Percentiles rank a stretch among this genome's conserved stretches.
Conservation (phyloP, 2,329 filamentous ascomycete species). For the Microthyrium microscopicum region DNA sequence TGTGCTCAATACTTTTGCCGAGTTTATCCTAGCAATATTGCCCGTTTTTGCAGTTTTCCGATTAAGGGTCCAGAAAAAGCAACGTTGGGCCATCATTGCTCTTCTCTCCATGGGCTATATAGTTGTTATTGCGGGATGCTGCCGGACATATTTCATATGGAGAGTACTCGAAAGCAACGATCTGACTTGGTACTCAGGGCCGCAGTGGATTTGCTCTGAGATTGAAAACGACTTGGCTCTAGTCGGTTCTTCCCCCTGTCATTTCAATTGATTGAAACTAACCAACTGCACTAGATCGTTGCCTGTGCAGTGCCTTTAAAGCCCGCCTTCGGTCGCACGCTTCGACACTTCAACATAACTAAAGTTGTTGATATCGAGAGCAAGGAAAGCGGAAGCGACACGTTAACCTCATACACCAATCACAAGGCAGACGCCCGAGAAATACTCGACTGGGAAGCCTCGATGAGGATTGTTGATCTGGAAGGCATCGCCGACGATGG, state of each 20-base stretch:
- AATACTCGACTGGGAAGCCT: no score
- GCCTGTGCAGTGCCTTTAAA: no score
- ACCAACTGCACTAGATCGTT: no score
- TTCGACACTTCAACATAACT: no score
- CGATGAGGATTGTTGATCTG: slow-evolving; percentile 4
- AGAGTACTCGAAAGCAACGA: slow-evolving; percentile 25
- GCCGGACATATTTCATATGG: slow-evolving; percentile 29
- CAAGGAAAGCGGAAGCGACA: no score
- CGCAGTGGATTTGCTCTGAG: slow-evolving; percentile 28
- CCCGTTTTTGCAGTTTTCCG: slow-evolving; percentile 26
- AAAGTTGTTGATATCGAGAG: no score
- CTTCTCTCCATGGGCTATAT: slow-evolving; percentile 25
- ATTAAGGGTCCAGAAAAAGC: slow-evolving; percentile 24
- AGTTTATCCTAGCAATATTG: slow-evolving; percentile 25
- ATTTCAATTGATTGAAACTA: no score
- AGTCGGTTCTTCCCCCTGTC: slow-evolving; percentile 20
- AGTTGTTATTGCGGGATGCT: slow-evolving; percentile 24
- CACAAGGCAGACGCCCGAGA: no score
- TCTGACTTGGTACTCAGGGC: slow-evolving; percentile 27
- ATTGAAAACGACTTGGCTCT: slow-evolving; percentile 30
- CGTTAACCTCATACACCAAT: no score
- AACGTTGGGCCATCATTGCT: slow-evolving; percentile 23
- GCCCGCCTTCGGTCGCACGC: no score
- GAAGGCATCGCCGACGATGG: slow-evolving; percentile 7
- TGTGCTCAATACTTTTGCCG: slow-evolving; percentile 26